Base-by-base conservation (phyloP, 371 early-diverging fungal species). In the Choanephora cucurbitarum region DNA sequence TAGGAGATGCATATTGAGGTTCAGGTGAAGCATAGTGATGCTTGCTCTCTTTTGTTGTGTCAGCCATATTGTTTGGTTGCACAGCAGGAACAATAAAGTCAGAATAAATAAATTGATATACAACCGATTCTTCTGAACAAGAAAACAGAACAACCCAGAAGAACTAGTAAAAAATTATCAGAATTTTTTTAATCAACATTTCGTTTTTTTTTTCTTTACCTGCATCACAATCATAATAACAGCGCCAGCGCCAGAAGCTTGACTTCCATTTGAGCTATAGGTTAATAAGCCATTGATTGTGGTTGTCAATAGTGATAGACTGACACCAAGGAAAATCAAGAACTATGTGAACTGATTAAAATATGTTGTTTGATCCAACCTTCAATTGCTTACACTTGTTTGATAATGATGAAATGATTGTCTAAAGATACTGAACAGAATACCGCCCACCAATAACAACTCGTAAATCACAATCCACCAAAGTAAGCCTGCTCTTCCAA, bases 91-190 rank as follows among this genome's bases (percentile, higher is more conserved):
- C 40, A 44, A 37, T 37, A 37, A 44, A 40, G 19, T 40, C 46
- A 44, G 64, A 49, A 50, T 64, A 51, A 58, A 64, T 55, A 40
- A 58, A 55, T 58, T 64, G 77, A 70, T 75, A 72, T 42, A 79
- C 61, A 49, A 76, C 66, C 34, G 67, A 69, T 18, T 73, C 64
- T 18, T 68, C 67, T 62, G 72, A 60, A 51, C 73, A 70, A 18
- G 75, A 74, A 49, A 72, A 77, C n/a, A 74, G 52, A 49, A 74
- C 66, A 8, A 77, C 66, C 78, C 78, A 77, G 39, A 74, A 52
- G 49, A 74, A 68, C 70, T 24, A 22, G 44, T n/a, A 34, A 23
- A 42, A 14, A 45, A 18, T 15, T 56, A 46, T 23, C 9, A 14
- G 5, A 14, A 13, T 23, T 24, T 33, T 0, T 11, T 1, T 40